Evolutionary conservation across 106 monocot species (phyloP).

Genomic region (Cymbidium sinense): DNA sequence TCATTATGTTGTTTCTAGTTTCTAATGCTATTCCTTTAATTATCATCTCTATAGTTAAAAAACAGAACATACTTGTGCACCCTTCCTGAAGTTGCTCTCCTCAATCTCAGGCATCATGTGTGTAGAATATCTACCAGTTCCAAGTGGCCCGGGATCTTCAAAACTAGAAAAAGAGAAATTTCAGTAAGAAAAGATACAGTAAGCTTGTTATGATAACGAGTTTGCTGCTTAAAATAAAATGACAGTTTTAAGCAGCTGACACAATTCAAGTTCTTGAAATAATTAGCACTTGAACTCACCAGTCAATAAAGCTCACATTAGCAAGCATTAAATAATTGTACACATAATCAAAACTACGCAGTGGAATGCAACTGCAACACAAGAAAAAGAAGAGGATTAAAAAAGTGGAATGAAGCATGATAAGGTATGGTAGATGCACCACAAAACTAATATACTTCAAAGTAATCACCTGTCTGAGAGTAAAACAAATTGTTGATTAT

Average conservation of each 20-base stretch:
- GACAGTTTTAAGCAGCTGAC: too few relatives aligned
- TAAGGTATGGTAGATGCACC: neutral
- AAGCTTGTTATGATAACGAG: neutral
- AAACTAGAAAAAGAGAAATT: conserved; percentile 34
- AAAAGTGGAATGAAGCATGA: conserved; percentile 2
- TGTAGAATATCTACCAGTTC: conserved; percentile 57
- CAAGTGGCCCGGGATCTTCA: conserved; percentile 72
- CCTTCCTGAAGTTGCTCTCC: conserved; percentile 55
- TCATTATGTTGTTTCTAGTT: neutral
- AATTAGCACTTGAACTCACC: conserved; percentile 35
- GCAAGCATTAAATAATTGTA: conserved; percentile 66
- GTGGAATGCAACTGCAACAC: conserved; percentile 55
- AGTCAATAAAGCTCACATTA: conserved; percentile 69
- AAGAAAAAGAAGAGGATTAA: neutral
- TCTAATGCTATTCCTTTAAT: neutral
- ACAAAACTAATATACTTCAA: neutral
- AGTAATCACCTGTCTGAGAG: conserved; percentile 64
- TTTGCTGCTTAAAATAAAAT: neutral
- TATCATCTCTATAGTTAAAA: neutral
- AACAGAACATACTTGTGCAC: conserved; percentile 47
- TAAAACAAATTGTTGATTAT: conserved; percentile 77
- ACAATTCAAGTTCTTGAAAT: neutral
- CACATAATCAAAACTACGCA: conserved; percentile 62
- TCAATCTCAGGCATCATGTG: conserved; percentile 73
- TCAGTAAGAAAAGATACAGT: conserved; percentile 3